phyloP scores from a whole-genome alignment of 306 rosid genomes.

The Aeschynomene evenia region DNA sequence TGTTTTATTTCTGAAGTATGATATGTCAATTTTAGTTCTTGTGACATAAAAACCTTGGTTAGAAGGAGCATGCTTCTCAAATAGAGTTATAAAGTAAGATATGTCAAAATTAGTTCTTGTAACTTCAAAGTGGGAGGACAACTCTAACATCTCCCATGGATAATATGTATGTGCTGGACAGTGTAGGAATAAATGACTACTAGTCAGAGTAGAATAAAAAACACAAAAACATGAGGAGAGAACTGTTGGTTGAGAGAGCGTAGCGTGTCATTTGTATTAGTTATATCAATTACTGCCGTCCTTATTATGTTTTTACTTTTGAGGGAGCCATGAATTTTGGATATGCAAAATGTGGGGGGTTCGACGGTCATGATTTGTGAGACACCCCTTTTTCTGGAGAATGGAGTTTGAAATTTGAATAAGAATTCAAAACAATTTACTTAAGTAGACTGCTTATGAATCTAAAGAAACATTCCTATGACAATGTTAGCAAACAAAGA shows the following conservation, averaged over 20 bases:
- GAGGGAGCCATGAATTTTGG: neutral
- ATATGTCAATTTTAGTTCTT: slow-evolving; percentile 13
- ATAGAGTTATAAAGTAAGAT: neutral
- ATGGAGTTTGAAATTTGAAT: neutral
- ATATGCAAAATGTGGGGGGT: neutral
- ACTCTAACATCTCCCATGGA: neutral
- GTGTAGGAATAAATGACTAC: neutral
- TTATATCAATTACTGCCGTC: neutral
- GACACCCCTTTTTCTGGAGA: neutral
- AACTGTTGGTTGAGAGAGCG: neutral
- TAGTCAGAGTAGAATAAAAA: neutral
- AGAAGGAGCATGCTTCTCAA: neutral
- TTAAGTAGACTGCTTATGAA: neutral
- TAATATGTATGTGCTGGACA: neutral
- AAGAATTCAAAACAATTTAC: slow-evolving; percentile 1
- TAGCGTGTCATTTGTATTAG: neutral
- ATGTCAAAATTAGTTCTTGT: too few relatives aligned
- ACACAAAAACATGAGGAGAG: neutral
- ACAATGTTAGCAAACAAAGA: too few relatives aligned
- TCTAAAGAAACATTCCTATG: slow-evolving; percentile 1
- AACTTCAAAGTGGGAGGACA: neutral
- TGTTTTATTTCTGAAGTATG: neutral
- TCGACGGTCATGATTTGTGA: neutral
- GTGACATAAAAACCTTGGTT: slow-evolving; percentile 10
- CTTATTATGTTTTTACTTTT: slow-evolving; percentile 6